Conservation (phyloP, 1,139 yeast species). For the Cylindricascospora bacillispora region DNA sequence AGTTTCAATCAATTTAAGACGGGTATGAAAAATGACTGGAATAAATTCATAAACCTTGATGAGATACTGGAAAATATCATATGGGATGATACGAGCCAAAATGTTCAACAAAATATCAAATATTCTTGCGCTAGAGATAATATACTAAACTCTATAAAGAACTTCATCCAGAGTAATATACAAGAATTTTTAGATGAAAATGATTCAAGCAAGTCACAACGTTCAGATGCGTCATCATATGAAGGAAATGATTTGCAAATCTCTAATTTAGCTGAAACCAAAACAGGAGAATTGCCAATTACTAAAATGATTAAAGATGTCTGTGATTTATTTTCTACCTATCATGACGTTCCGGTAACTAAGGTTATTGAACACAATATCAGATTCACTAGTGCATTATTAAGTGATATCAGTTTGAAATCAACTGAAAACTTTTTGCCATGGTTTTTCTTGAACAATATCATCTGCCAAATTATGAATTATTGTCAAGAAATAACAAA, state of each 20-base stretch:
- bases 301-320: constrained; percentile 1
- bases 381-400: constrained; percentile 1
- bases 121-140: too few relatives aligned
- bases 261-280: too few relatives aligned
- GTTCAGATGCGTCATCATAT: too few relatives aligned
- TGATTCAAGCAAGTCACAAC: too few relatives aligned
- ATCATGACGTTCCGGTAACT: not conserved
- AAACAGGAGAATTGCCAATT: too few relatives aligned
- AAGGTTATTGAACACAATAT: constrained; percentile 1
- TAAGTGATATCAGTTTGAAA: constrained; percentile 1
- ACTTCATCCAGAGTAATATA: too few relatives aligned
- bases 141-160: too few relatives aligned
- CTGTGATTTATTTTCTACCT: constrained; percentile 1
- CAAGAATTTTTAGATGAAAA: too few relatives aligned
- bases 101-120: too few relatives aligned
- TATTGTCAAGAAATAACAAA: constrained; percentile 1
- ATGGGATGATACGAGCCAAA: too few relatives aligned
- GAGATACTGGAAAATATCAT: too few relatives aligned
- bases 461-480: constrained; percentile 1
- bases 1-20: not conserved
- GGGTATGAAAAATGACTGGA: constrained; percentile 3
- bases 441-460: constrained; percentile 2
- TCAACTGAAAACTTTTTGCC: constrained; percentile 1
- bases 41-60: not conserved
- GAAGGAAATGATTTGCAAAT: too few relatives aligned